Evolutionary conservation across 352 stramenopile species (phyloP), one percentile per base, ranked within the genome.

Genomic region (Phytophthora sansomeana): DNA sequence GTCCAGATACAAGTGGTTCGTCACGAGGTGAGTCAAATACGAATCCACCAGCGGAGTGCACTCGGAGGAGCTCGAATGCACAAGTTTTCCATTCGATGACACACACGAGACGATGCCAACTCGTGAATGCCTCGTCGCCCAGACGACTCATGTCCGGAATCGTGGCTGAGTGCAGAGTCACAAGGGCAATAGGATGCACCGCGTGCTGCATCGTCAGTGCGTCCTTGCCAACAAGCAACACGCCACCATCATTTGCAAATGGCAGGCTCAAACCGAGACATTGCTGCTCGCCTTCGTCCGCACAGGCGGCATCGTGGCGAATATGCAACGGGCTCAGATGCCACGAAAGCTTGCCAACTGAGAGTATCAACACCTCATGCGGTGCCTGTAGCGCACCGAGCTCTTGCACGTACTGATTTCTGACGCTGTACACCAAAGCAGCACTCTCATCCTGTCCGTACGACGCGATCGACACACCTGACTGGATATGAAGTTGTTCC

Each of bases 281-380:
- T 9, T 69, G 54, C 9, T 62, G 39, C 13, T 66, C 58, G 14
- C n/a, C 55, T 6, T 65, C 51, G 44, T 56, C 54, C 6, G 59
- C 54, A 56, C 79, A 87, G 16, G 35, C 38, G 4, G 53, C 55
- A 24, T 65, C 41, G 32, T 77, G 69, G 6, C 54, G 49, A 32
- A 69, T 13, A 42, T 78, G 44, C n/a, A 88, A 42, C 9, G 58
- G 54, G 47, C 46, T 73, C 9, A 71, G 33, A 7, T 61, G 19
- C 77, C 77, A 88, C 26, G 64, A 60, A 4, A 88, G 19, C 33
- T 86, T 84, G n/a, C 67, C 75, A 36, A 85, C 62, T 9, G 80
- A 81, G 48, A 83, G 47, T 8, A 64, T 67, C 41, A 88, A 14
- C 17, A 70, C 46, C 43, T 81, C 69, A 16, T 74, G 69, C 43